Evolutionary conservation across 768 basidiomycete genomes (phyloP).

Genomic region (Leucogyrophana mollusca): DNA sequence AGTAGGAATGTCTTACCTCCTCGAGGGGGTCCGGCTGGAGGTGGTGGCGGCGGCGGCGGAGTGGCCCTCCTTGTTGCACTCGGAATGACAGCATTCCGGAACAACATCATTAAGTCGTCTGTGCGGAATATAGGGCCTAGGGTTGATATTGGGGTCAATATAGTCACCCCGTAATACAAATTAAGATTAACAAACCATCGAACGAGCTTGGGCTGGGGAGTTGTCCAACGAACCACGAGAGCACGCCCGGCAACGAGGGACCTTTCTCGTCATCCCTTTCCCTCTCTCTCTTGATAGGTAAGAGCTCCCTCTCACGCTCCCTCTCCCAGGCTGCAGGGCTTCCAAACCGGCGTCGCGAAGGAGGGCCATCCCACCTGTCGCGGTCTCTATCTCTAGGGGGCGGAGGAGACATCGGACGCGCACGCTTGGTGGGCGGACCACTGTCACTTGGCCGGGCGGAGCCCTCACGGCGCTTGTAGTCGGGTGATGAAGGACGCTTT

Average conservation of each 20-base stretch:
- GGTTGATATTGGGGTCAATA: constrained; percentile 3
- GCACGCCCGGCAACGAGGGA: constrained; percentile 49
- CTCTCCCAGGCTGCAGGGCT: constrained; percentile 43
- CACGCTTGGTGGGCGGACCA: constrained; percentile 42
- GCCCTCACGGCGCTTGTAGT: constrained; percentile 43
- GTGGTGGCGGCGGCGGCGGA: constrained; percentile 58
- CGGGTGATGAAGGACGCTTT: constrained; percentile 33
- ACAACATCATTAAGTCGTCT: constrained; percentile 85
- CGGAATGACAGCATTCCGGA: constrained; percentile 80
- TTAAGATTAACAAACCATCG: constrained; percentile 50
- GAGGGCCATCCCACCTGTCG: constrained; percentile 36
- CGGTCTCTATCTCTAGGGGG: constrained; percentile 48
- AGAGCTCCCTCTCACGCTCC: constrained; percentile 43
- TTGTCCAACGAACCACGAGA: constrained; percentile 83
- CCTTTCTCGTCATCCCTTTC: constrained; percentile 48
- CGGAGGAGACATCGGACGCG: constrained; percentile 46
- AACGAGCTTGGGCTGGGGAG: constrained; percentile 73
- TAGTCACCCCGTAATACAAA: too few species aligned
- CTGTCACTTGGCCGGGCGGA: constrained; percentile 34
- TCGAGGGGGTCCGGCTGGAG: constrained; percentile 38
- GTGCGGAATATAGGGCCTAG: constrained; percentile 87
- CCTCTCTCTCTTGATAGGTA: constrained; percentile 35
- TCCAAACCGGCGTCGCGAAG: constrained; percentile 37
- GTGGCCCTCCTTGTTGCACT: constrained; percentile 48
- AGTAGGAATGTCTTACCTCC: constrained; percentile 12